Evolutionary conservation across 2,329 filamentous ascomycete genomes (phyloP), one percentile per base, ranked within the genome.

Genomic region (Tolypocladium paradoxum): DNA sequence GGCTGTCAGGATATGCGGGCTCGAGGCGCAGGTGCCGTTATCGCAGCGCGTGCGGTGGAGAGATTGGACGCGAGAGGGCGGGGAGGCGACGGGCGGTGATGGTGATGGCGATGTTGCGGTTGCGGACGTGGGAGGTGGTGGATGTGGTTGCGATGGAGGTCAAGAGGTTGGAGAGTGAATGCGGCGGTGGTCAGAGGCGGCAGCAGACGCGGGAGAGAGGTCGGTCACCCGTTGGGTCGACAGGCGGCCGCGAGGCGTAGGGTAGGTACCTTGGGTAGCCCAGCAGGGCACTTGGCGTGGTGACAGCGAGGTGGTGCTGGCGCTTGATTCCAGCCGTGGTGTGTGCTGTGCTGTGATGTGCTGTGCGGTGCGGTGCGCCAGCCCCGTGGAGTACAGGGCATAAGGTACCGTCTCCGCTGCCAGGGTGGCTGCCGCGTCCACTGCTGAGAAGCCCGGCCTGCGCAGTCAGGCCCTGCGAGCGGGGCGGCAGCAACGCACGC

Each of bases 1-100:
- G 62, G 29, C 52, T 29, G 36, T 37, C 33, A 33, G 22, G 31
- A 48, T 5, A 49, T 47, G 50, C 33, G 48, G 51, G 43, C 27
- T 48, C 33, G 20, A 46, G 37, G 36, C 27, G 52, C 37, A 47
- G 50, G 40, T 36, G 50, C 56, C 52, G 54, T 57, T 58, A 56
- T 60, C 60, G 60, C 58, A 57, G 60, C 58, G 56, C 60, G 56
- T 57, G 56, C 54, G 53, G 57, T 22, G 56, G 55, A 22, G 49
- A 49, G 48, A 52, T 43, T 43, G 53, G 45, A 53, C 54, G 54
- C 43, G 50, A 49, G 50, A 45, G 35, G 54, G 55, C 45, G 22
- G 45, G 45, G 48, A 43, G 48, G 51, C 36, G 53, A 36, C 40
- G 35, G 35, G 45, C 35, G 50, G 50, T 24, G 58, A 47, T 31